Base-by-base conservation (phyloP, 176 grass and related monocot genomes). In the Miscanthus lutarioriparius region DNA sequence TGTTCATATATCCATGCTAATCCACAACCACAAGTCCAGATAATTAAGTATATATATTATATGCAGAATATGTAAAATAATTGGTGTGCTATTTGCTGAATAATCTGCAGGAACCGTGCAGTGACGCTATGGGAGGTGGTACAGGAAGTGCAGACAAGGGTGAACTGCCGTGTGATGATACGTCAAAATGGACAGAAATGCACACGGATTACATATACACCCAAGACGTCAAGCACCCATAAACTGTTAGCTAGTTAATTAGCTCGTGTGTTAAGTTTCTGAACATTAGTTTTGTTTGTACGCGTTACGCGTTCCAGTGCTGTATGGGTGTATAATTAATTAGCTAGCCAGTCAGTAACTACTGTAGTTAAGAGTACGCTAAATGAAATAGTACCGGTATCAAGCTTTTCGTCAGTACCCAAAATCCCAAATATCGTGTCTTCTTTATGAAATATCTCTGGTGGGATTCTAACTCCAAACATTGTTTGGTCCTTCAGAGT, bases 201-300 rank as follows among this genome's bases (percentile, higher is more conserved):
- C 89, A 91, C 82, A 82, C 86, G 6, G 89, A 91, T 51, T 91
- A 91, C 48, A 88, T 91, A 64, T 91, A 91, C 72, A 91, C 89
- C 72, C 86, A 88, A 74, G 82, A 82, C 10, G 36, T 82, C 53
- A 88, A 74, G 28, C 0, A 88, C 30, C 89, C 89, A 15, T 85
- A 19, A 79, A 65, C 19, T 64, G 56, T 11, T 17, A 32, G 2
- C 3, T 32, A 6, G 7, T 9, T 28, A 51, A 9, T 6, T 44
- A 32, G 22, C 35, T 22, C 4, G 19, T 38, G 48, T 17, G 62
- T 17, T 6, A 35, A 39, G 2, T 14, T 64, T 22, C 54, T 43
- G 23, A 9, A 9, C 10, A 6, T 33, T 63, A 54, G 39, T 68
- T 51, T 78, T 69, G 63, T 43, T 43, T 71, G 38, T 38, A 41